Conservation (phyloP, 108 stramenopile species). For the Nitzschia inconspicua region DNA sequence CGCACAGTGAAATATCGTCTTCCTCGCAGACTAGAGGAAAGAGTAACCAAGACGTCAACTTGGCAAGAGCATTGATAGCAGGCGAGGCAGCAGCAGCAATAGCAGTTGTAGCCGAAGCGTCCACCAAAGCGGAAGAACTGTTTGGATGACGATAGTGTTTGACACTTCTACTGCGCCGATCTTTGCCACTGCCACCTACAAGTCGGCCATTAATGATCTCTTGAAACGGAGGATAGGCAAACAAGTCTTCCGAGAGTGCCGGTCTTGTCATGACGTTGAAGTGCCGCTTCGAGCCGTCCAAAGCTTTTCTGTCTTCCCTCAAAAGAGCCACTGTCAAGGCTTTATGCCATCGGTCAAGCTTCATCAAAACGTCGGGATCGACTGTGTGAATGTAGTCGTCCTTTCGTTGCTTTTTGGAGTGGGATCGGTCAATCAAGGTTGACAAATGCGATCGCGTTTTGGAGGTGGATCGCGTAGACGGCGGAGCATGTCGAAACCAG, state of each 20-base stretch:
- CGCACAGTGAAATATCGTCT: background rate
- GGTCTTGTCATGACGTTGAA: background rate
- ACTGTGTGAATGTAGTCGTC: background rate
- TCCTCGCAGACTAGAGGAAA: slow-evolving; percentile 15
- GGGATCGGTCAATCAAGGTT: background rate
- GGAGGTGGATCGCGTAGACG: background rate
- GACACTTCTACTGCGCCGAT: too few relatives aligned
- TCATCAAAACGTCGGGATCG: background rate
- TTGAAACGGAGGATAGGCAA: background rate
- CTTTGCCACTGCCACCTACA: slow-evolving; percentile 28
- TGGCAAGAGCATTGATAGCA: slow-evolving; percentile 5
- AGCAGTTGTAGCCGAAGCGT: too few relatives aligned
- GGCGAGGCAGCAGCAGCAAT: too few relatives aligned
- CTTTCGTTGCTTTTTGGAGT: background rate
- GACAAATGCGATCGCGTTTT: background rate
- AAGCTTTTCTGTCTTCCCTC: background rate
- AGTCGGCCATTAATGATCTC: slow-evolving; percentile 32
- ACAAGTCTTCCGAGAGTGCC: slow-evolving; percentile 2
- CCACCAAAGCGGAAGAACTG: too few relatives aligned
- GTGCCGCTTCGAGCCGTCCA: background rate
- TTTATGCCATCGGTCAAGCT: slow-evolving; percentile 5
- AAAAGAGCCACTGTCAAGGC: background rate
- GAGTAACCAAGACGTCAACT: slow-evolving; percentile 28
- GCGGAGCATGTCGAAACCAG: slow-evolving; percentile 52
- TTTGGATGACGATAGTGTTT: too few relatives aligned